Evolutionary conservation across 495 filamentous ascomycete species (phyloP), one percentile per base, ranked within the genome.

Genomic region (Xylaria nigripes): DNA sequence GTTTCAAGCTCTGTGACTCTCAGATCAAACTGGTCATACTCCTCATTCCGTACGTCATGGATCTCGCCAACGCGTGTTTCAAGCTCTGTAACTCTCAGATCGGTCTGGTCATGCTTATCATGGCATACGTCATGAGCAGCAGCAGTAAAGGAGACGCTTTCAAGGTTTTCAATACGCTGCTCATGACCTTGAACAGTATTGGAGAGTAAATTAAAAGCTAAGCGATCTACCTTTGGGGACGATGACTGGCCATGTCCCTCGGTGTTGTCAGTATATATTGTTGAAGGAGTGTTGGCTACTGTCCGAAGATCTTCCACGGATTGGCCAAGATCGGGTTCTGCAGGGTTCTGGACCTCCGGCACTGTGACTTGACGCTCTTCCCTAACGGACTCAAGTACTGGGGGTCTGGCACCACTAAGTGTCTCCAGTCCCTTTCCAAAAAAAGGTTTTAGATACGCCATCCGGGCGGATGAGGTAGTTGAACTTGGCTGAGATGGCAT

Each of bases 1-100:
- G 72, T 70, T 63, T 86, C 83, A 13, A 86, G 70, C 6, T 87
- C 83, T 13, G 75, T 71, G 6, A 86, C 65, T 45, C 81, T 74
- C 6, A 71, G 69, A 45, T 86, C 84, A 19, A 75, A 48, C n/a
- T 72, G 58, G 0, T 85, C 83, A 64, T 81, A 71, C 30, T 72
- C 75, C 19, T 83, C 79, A 34, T 81, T 68, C 34, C 84, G 71
- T 21, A 77, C 77, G n/a, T 86, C 83, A 46, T 80, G 68, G 23
- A n/a, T n/a, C n/a, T n/a, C n/a, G n/a, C n/a, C n/a, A n/a, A n/a
- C n/a, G 36, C 80, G 74, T n/a, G 72, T 70, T 63, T 86, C 83
- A 13, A 86, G 70, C 6, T 87, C 83, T 13, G 75, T 71, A 6
- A 86, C 65, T 45, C 81, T 74, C 6, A 71, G 69, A 45, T 86